phyloP scores from a whole-genome alignment of 345 rosid genomes.

The Eutrema japonicum region DNA sequence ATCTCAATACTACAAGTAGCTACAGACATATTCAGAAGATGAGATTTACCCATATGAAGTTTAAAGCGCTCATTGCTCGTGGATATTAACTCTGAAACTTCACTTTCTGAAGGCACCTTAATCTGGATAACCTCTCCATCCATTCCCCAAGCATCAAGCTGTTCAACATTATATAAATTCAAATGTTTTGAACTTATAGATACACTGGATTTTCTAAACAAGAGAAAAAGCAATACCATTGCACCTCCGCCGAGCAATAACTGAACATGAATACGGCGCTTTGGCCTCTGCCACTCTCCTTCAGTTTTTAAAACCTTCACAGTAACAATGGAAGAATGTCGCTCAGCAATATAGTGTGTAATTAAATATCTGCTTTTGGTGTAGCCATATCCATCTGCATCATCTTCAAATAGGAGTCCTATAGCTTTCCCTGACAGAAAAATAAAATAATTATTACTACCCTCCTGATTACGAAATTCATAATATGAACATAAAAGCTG shows the following conservation, averaged over 20 bases:
- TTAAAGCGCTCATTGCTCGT: conserved; percentile 55
- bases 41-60: conserved; percentile 62
- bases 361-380: conserved; percentile 62
- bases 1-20: conserved; percentile 7
- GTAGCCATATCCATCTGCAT: conserved; percentile 90
- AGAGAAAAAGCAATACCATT: conserved; percentile 50
- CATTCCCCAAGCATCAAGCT: conserved; percentile 84
- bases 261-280: conserved; percentile 65
- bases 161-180: conserved; percentile 35
- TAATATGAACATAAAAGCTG: conserved; percentile 20
- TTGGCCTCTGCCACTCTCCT: conserved; percentile 87
- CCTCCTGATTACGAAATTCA: background rate
- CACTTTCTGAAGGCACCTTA: conserved; percentile 58
- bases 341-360: conserved; percentile 70
- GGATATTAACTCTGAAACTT: conserved; percentile 52
- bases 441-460: background rate
- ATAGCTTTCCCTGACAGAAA: conserved; percentile 62
- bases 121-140: conserved; percentile 81
- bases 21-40: background rate
- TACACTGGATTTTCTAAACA: background rate
- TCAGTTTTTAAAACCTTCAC: conserved; percentile 63
- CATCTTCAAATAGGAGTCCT: conserved; percentile 84
- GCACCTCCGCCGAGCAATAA: conserved; percentile 85
- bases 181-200: conserved; percentile 17
- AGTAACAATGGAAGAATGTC: conserved; percentile 60